phyloP scores from a whole-genome alignment of 2,329 filamentous ascomycete genomes.

The Ilyonectria destructans region DNA sequence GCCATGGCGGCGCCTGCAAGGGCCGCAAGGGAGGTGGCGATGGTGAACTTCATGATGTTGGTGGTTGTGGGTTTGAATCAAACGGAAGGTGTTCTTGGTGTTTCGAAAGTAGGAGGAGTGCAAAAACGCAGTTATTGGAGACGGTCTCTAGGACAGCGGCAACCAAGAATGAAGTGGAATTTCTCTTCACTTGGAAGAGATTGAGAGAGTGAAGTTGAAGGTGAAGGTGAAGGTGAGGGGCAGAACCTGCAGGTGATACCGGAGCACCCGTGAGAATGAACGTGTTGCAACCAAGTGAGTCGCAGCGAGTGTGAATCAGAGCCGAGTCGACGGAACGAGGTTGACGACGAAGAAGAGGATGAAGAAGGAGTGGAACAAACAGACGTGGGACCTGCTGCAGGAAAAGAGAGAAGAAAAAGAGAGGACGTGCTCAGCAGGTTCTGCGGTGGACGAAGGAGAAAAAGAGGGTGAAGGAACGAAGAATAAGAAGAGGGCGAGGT shows the following conservation, averaged over 20 bases:
- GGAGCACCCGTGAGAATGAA: slow-evolving; percentile 54
- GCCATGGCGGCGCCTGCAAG: slow-evolving; percentile 56
- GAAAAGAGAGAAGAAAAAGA: slow-evolving; percentile 50
- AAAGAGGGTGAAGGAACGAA: slow-evolving; percentile 43
- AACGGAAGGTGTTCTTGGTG: slow-evolving; percentile 3
- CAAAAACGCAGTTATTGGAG: slow-evolving; percentile 29
- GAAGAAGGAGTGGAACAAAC: slow-evolving; percentile 52
- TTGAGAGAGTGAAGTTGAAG: slow-evolving; percentile 25
- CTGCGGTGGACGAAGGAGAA: slow-evolving; percentile 40
- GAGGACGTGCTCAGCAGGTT: slow-evolving; percentile 56
- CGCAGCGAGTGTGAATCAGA: slow-evolving; percentile 43
- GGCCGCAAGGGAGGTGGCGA: slow-evolving; percentile 55
- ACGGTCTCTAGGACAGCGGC: slow-evolving; percentile 46
- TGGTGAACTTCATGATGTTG: slow-evolving; percentile 56
- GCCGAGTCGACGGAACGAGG: slow-evolving; percentile 36
- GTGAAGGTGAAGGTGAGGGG: slow-evolving; percentile 34
- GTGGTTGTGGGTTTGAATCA: not conserved
- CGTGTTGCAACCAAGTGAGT: slow-evolving; percentile 42
- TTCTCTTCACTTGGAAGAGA: slow-evolving; percentile 34
- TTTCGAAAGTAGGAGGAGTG: slow-evolving; percentile 28
- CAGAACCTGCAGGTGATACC: slow-evolving; percentile 52
- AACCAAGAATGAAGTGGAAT: slow-evolving; percentile 40
- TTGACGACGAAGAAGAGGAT: slow-evolving; percentile 41
- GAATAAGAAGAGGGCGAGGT: slow-evolving; percentile 18
- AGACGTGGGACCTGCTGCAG: slow-evolving; percentile 44